Evolutionary conservation across 1,284 basidiomycete species (phyloP), one percentile per base, ranked within the genome.

Genomic region (Moniliophthora roreri): DNA sequence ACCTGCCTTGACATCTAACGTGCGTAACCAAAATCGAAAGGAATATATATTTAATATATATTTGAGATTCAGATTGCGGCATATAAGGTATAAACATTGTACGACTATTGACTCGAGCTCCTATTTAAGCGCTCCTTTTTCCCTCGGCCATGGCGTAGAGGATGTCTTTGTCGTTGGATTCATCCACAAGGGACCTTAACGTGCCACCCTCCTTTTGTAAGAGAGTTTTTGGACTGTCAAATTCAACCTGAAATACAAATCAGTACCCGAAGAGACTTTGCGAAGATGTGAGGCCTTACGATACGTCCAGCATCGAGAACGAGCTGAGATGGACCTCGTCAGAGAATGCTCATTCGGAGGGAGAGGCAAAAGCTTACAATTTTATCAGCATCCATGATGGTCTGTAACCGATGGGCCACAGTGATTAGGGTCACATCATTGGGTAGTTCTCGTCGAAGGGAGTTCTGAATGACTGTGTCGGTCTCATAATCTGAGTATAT

Each of bases 321-420:
- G 49, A 36, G 11, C 32, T 38, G 18, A 42, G 16, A 44, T n/a
- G 13, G 32, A 9, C 16, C 35, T 16, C 2, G 21, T 16, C n/a
- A 41, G 35, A 7, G 79, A 77, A 48, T 77, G 78, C 50, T 80
- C 78, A 23, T 68, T 63, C 16, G 80, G 62, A 61, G 81, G 83
- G 46, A 36, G 15, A 32, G 7, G 36, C 21, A 34, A 10, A 24
- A 8, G 10, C 55, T 40, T 21, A 58, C 57, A 50, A 59, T 59
- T 61, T 79, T 83, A 58, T 84, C 81, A 0, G 81, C 77, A 57
- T 87, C 85, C 74, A 86, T 85, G 59, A 88, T 83, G 1, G 85
- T 88, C 60, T 85, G 84, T 8, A 89, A 68, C 35, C 87, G 79
- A 66, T 88, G 86, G 1, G 87, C 87, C 45, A 89, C 73, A 9